A percentile compares a stretch with the other conserved stretches of the same genome.
phyloP scores from a whole-genome alignment of 2,329 filamentous ascomycete genomes.

The Rhynchosporium agropyri region DNA sequence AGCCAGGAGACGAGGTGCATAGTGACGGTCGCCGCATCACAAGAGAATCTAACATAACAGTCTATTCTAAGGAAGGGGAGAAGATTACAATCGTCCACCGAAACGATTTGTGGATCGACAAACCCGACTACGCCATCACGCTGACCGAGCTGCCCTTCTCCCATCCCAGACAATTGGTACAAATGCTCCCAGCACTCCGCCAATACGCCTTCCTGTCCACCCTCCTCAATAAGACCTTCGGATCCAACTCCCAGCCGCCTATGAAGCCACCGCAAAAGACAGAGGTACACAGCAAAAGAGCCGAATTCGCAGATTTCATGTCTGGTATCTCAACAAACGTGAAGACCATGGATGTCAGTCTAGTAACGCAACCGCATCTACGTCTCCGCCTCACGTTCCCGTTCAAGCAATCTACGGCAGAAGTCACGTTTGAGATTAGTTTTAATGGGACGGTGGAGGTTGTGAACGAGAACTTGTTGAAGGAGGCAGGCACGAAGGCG shows the following conservation, averaged over 20 bases:
- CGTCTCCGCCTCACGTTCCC: slow-evolving; percentile 39
- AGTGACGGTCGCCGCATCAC: slow-evolving; percentile 60
- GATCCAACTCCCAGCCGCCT: slow-evolving; percentile 28
- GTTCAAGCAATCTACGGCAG: slow-evolving; percentile 34
- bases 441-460: slow-evolving; percentile 40
- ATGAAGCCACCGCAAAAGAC: slow-evolving; percentile 19
- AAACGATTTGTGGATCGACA: slow-evolving; percentile 70
- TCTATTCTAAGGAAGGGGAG: slow-evolving; percentile 41
- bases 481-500: slow-evolving; percentile 23
- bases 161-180: slow-evolving; percentile 75
- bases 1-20: slow-evolving; percentile 50
- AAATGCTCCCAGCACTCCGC: slow-evolving; percentile 71
- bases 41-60: slow-evolving; percentile 51
- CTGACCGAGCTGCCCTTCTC: slow-evolving; percentile 73
- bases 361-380: slow-evolving; percentile 39
- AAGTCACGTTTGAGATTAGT: slow-evolving; percentile 41
- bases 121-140: slow-evolving; percentile 69
- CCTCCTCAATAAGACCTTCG: slow-evolving; percentile 65
- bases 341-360: slow-evolving; percentile 37
- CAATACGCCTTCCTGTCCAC: slow-evolving; percentile 74
- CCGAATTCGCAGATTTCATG: slow-evolving; percentile 41
- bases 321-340: slow-evolving; percentile 18
- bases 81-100: slow-evolving; percentile 46
- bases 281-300: slow-evolving; percentile 33
- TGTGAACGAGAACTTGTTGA: slow-evolving; percentile 38